Base-by-base conservation (phyloP, 2,329 filamentous ascomycete species). In the Paraphaeosphaeria minitans region DNA sequence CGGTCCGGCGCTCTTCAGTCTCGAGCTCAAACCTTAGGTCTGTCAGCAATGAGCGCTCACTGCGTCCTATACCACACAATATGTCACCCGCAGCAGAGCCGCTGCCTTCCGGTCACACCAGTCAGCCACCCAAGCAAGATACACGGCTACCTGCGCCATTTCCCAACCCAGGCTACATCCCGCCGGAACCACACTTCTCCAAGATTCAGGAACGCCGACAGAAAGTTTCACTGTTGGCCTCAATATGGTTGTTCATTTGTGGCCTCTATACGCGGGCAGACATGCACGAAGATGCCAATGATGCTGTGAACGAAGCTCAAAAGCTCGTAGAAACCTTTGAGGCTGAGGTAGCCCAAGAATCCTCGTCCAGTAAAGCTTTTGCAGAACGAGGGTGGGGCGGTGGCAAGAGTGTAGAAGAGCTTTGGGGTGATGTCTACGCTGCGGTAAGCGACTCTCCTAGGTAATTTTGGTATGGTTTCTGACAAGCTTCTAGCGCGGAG, bases 231-330 rank as follows among this genome's bases (percentile, higher is more conserved):
- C 72, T 88, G 12, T 77, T 99, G 16, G 81, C 93, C 21, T 89
- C 89, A 64, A 88, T 97, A 33, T 99, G 95, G 95, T 82, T 97
- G 9, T 89, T 95, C 72, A 92, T 97, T 61, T 90, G 92, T 2
- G 90, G 90, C 0, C 88, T 98, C 64, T 99, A 98, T 73, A 87
- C 92, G 29, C 86, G 92, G 54, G 92, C 94, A 8, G 85, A 85
- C 9, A 87, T 96, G 80, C 86, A 87, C 56, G 89, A 93, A 21
- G 94, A 98, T 73, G 88, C 91, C 13, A 86, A 86, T 66, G 91
- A 89, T 53, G 92, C 94, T 7, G 86, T 93, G 29, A 84, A 87
- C 12, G 95, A 98, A 80, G 95, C 94, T 1, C 83, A 87, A 59
- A 91, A 90, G 71, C 83, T 97, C 37, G 88, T 92, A 1, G 83